Evolutionary conservation across 2,329 filamentous ascomycete species (phyloP).

Genomic region (Akanthomyces lecanii): DNA sequence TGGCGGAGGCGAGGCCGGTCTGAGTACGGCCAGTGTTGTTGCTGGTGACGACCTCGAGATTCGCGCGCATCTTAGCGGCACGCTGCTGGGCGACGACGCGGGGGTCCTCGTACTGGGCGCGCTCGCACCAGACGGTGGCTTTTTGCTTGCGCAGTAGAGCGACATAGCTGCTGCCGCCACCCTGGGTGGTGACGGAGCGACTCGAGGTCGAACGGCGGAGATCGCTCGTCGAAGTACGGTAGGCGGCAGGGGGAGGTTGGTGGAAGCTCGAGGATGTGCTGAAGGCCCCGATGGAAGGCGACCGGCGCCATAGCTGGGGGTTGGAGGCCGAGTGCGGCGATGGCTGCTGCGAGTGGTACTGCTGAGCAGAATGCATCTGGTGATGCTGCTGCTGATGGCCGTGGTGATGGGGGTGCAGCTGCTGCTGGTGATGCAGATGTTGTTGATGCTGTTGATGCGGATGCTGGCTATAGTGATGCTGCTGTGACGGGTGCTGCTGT

Average conservation of each 20-base stretch:
- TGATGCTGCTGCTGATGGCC: conserved; percentile 2
- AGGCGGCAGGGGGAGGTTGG: conserved; percentile 54
- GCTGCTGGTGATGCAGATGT: conserved; percentile 11
- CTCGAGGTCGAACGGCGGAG: conserved; percentile 76
- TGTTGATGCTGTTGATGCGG: conserved; percentile 21
- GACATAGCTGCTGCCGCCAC: conserved; percentile 66
- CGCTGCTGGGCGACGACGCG: conserved; percentile 76
- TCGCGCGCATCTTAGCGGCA: conserved; percentile 81
- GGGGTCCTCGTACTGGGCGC: conserved; percentile 87
- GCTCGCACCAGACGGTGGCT: conserved; percentile 97
- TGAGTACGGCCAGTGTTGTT: conserved; percentile 47
- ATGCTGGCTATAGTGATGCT: neutral
- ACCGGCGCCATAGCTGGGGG: conserved; percentile 45
- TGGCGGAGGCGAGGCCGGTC: conserved; percentile 57
- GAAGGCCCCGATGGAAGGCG: conserved; percentile 64
- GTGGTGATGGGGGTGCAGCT: conserved; percentile 3
- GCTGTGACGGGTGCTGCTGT: neutral
- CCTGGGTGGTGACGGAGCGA: conserved; percentile 57
- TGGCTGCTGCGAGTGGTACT: conserved; percentile 30
- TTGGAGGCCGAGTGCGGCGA: conserved; percentile 28
- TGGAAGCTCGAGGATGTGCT: conserved; percentile 67
- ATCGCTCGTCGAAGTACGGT: conserved; percentile 52
- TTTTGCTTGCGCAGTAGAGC: conserved; percentile 96
- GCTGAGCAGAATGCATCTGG: conserved; percentile 18
- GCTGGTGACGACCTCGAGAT: conserved; percentile 73